Percentiles rank a stretch among this genome's conserved stretches.
Conservation (phyloP, 2,329 filamentous ascomycete genomes). For the Lecanicillium sp. region DNA sequence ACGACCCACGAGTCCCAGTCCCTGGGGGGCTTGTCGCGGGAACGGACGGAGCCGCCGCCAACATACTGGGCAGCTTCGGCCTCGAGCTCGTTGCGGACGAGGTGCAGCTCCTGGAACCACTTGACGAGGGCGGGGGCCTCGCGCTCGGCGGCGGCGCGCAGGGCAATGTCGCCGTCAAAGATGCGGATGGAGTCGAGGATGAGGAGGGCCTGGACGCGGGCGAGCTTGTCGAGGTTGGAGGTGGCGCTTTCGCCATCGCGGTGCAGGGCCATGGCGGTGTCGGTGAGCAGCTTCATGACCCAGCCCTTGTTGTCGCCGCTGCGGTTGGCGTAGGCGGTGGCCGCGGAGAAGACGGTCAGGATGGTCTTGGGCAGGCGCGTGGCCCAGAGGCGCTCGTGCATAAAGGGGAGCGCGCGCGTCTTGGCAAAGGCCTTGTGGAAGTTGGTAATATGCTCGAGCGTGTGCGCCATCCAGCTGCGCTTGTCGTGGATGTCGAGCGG, state of each 20-base stretch:
- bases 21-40: constrained; percentile 26
- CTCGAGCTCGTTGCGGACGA: constrained; percentile 26
- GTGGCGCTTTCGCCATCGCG: constrained; percentile 22
- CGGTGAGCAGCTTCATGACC: constrained; percentile 29
- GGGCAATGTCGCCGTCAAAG: constrained; percentile 34
- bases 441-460: constrained; percentile 22
- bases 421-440: constrained; percentile 27
- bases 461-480: constrained; percentile 25
- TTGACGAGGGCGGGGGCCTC: constrained; percentile 26
- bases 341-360: constrained; percentile 30
- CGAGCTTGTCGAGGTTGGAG: constrained; percentile 30
- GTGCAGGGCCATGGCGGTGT: constrained; percentile 28
- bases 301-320: constrained; percentile 29
- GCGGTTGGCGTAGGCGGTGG: constrained; percentile 29
- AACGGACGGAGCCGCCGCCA: constrained; percentile 2
- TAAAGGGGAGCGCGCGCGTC: constrained; percentile 30
- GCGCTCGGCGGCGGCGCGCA: constrained; percentile 32
- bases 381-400: constrained; percentile 35
- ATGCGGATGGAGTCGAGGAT: constrained; percentile 33
- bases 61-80: constrained; percentile 11
- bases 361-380: constrained; percentile 30
- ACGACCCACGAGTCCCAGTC: constrained; percentile 40
- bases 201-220: constrained; percentile 34
- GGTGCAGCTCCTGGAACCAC: constrained; percentile 29
- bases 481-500: constrained; percentile 27